phyloP scores from a whole-genome alignment of 495 filamentous ascomycete genomes.

The Aspergillus biplanus region DNA sequence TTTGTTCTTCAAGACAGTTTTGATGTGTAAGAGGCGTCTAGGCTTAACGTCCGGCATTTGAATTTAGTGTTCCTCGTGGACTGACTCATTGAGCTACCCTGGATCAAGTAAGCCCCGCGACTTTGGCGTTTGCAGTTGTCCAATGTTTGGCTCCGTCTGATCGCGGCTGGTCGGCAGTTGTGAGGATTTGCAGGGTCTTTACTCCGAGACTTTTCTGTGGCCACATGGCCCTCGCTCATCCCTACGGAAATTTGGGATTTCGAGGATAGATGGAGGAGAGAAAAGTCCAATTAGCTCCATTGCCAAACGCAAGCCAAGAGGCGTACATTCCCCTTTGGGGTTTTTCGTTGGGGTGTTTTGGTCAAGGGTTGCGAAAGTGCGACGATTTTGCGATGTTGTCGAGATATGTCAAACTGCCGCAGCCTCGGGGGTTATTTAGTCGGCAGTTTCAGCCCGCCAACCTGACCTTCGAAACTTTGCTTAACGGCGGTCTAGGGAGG shows the following conservation, averaged over 20 bases:
- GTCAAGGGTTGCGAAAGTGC: no score
- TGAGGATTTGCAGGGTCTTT: background rate
- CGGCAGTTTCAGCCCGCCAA: background rate
- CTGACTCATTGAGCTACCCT: background rate
- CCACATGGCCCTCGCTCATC: background rate
- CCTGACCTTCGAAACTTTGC: background rate
- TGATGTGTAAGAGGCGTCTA: background rate
- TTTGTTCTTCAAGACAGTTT: background rate
- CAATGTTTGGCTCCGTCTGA: no score
- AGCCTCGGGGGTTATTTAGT: background rate
- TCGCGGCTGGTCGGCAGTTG: background rate
- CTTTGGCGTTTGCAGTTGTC: background rate
- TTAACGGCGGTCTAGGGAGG: background rate
- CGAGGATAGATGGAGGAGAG: background rate
- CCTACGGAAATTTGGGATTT: background rate
- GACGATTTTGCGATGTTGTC: no score
- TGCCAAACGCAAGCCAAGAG: no score
- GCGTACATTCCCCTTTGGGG: no score
- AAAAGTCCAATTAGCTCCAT: background rate
- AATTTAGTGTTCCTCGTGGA: background rate
- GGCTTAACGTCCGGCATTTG: background rate
- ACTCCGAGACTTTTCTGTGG: background rate
- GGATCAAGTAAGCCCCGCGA: background rate
- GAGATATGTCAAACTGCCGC: background rate
- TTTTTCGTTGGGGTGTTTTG: no score